Base-by-base conservation (phyloP, 495 filamentous ascomycete genomes). In the Pyrenula massariospora region DNA sequence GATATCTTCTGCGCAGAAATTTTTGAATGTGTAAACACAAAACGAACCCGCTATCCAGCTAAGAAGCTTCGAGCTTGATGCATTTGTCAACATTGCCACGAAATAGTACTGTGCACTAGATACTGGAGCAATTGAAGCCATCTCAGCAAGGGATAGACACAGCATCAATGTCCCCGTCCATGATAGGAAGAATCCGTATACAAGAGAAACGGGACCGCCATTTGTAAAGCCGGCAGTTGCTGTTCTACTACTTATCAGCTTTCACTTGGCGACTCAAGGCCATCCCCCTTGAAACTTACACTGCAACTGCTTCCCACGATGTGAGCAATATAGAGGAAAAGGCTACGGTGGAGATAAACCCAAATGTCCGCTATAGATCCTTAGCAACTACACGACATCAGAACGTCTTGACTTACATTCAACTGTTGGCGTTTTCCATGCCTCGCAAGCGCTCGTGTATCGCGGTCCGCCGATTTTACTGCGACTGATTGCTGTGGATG, bases 131-230 rank as follows among this genome's bases (percentile, higher is more conserved):
- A 79, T 76, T 0, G 75, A 79, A 2, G 73, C 70, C 55, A 79
- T 56, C 60, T 79, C 77, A n/a, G 70, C 64, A 25, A 79, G 67
- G 11, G 70, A 66, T 0, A 68, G 69, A 57, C 72, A 77, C 0
- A 73, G 67, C 0, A 72, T 77, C 12, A 76, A 60, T 1, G 70
- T 73, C 10, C 73, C 73, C 2, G 73, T 58, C 70, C 74, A 78
- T 24, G 66, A 67, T 55, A 79, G 70, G 1, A 81, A 57, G 56
- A 74, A 81, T 2, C 72, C 72, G 65, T 73, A 79, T 12, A 77
- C 59, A 0, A 79, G 69, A 3, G 72, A 76, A 0, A 66, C 73
- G 0, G 77, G 71, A 1, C 77, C 77, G 5, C 73, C 76, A 58
- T 70, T 73, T 12, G 65, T 58, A 2, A 68, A 62, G 2, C 58